Evolutionary conservation across 352 stramenopile species (phyloP), one percentile per base, ranked within the genome.

Genomic region (Phytophthora fragariae): DNA sequence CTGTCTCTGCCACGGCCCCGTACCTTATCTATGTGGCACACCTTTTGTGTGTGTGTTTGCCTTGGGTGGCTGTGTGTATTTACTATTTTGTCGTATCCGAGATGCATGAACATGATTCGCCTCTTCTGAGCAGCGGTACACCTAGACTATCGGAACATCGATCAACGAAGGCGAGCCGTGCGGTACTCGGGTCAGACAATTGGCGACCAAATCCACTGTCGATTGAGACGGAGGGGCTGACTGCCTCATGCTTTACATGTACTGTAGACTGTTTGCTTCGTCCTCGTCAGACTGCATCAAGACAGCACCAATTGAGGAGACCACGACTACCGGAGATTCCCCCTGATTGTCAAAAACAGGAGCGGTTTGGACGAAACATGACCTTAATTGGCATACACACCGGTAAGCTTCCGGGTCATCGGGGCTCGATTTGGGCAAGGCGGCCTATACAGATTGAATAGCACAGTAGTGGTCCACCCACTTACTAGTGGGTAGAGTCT

Each of bases 71-170:
- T 54, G 19, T 54, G 19, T 54, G 47, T 54, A 31, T 4, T 27
- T 29, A 54, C 47, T 54, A 54, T 31, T 54, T 54, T 54, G 47
- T 55, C 47, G 7, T 27, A 44, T 39, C 19, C n/a, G 29, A 33
- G 41, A 19, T 14, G 24, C 52, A 70, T 70, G 67, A 74, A 74
- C 60, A 74, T 21, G 44, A 17, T 54, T 60, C 21, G 44, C 49
- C 64, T 53, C 37, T 50, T 66, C 57, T 60, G 65, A 19, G 14
- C 41, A 41, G 33, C 11, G 6, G 33, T 11, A 27, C 24, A 27
- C 24, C 24, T 27, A 39, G 12, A 17, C n/a, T 47, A 47, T 19
- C 12, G 41, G 41, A 19, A 3, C 15, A 4, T 19, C 41, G 41
- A 49, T 49, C 41, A 49, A 49, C 41, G 41, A 19, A 49, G 8